Evolutionary conservation across 208 protist species (phyloP), one percentile per base, ranked within the genome.

Genomic region (Crithidia bombi): DNA sequence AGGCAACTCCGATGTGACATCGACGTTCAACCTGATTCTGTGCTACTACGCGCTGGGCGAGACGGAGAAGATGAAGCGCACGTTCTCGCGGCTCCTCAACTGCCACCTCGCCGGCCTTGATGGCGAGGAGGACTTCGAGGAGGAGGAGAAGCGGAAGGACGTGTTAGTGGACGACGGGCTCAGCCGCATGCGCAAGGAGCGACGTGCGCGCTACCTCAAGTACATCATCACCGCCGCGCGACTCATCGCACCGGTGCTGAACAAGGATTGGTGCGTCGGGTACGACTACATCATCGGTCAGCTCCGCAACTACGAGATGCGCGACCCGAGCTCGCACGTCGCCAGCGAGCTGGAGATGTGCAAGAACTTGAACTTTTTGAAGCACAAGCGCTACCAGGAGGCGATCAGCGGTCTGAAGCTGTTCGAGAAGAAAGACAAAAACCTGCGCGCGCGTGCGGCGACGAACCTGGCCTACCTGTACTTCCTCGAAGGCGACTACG

Each of bases 391-490:
- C 72, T 98, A 96, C 82, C 82, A 93, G 57, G 87, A 97, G 62
- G 96, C 97, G 19, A 97, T 98, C 66, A 93, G 88, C 69, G 87
- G 92, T 30, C 85, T 99, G 41, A 98, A 98, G 76, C 81, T 82
- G 14, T 99, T 98, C 63, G 97, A 99, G 81, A 98, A 98, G 83
- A 97, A 98, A 82, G 96, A 99, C 78, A 89, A 88, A 71, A 66
- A 79, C 30, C 87, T 98, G 50, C 84, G 89, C 39, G 91, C 92
- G 32, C 86, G 89, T 9, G 97, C 98, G 19, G 95, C 98, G 57
- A 99, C 97, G 50, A 99, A 99, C 85, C 80, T 99, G 23, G 95
- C 96, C 10, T 99, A 98, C 73, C 82, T 99, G 25, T 99, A 99
- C 89, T 99, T 99, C 79, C 87, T 99, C n/a, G 97, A 99, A 73